Conservation (phyloP, 768 basidiomycete genomes). For the Phylloporus rhodoxanthus region DNA sequence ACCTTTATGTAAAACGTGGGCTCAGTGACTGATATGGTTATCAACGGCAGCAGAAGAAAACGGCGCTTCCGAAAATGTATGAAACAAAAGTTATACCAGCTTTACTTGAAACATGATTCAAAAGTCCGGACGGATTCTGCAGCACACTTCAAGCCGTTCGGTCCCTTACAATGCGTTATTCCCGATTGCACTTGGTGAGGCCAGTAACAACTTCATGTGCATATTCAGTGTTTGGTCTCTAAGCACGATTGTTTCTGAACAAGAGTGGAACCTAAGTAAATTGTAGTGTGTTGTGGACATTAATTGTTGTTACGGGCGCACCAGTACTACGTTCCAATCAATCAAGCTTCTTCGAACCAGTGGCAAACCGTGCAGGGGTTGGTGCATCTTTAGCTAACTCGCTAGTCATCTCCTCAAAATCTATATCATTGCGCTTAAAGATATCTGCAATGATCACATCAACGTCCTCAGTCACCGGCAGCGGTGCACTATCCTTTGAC, state of each 20-base stretch:
- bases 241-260: not conserved
- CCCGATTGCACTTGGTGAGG: not conserved
- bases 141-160: not conserved
- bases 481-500: slow-evolving; percentile 16
- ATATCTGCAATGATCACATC: slow-evolving; percentile 29
- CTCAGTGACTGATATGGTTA: too few relatives aligned
- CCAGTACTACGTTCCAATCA: slow-evolving; percentile 7
- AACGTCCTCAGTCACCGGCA: slow-evolving; percentile 27
- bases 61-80: not conserved
- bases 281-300: not conserved
- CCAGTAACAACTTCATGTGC: not conserved
- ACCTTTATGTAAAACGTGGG: too few relatives aligned
- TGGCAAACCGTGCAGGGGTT: slow-evolving; percentile 19
- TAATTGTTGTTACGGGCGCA: not conserved
- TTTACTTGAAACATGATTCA: not conserved
- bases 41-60: too few relatives aligned
- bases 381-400: slow-evolving; percentile 19
- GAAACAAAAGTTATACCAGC: too few relatives aligned
- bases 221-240: not conserved
- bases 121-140: not conserved
- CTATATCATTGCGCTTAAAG: slow-evolving; percentile 28
- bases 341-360: slow-evolving; percentile 26
- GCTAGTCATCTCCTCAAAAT: slow-evolving; percentile 26
- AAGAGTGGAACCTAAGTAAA: not conserved
- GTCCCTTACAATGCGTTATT: too few relatives aligned